Evolutionary conservation across 306 rosid genomes (phyloP), one percentile per base, ranked within the genome.

Genomic region (Citrullus mucosospermus): DNA sequence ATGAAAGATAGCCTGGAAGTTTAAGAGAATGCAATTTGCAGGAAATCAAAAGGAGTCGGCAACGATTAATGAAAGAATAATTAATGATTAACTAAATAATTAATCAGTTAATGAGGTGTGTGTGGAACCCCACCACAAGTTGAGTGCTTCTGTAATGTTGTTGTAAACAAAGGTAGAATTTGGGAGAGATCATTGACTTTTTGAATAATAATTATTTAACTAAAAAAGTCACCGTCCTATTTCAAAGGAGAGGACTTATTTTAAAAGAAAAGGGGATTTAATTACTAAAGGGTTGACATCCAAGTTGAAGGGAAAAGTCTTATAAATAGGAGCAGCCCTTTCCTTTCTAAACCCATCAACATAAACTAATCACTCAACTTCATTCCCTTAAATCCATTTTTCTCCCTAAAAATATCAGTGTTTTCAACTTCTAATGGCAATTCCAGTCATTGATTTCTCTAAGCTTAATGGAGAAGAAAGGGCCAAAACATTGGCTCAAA

Each of bases 401-500:
- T 74, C 18, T 66, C 58, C 41, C 65, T 67, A 18, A 67, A 36
- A 50, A 12, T 11, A 30, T 41, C 76, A 9, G 65, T 70, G 15
- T 68, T 78, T 81, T 76, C 70, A 51, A 34, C 10, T 48, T 80
- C 36, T 44, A 61, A 92, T 92, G 98, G 93, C 89, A 36, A 81
- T 95, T 75, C 99, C 99, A 54, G 97, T 95, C 39, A 92, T 95
- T 84, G 99, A 95, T 85, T 91, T 95, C 90, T 92, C 99, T 46
- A 92, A 89, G 78, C 92, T 95, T 75, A 61, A 86, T 70, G 96
- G 97, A 12, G 93, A 87, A 82, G 90, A 88, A 71, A 92, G 97
- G 80, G 90, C 90, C 80, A 79, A 86, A 38, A 91, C 97, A 32
- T 70, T 95, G 97, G 93, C 92, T 14, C 89, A 82, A 77, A 86